Percentiles rank a stretch among this genome's conserved stretches.
Conservation (phyloP, 2,329 filamentous ascomycete genomes). For the Exserohilum rostratum region DNA sequence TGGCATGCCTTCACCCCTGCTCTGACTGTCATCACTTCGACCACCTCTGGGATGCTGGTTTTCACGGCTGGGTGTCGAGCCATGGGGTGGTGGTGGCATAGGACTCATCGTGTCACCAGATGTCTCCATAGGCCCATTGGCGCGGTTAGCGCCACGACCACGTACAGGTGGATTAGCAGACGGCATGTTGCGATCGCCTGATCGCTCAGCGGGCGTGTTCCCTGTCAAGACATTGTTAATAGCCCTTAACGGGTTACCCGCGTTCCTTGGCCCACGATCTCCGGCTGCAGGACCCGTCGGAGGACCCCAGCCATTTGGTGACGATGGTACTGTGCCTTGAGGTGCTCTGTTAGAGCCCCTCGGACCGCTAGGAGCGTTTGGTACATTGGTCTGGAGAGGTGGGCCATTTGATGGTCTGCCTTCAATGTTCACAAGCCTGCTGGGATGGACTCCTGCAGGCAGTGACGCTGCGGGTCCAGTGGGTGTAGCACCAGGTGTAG, state of each 20-base stretch:
- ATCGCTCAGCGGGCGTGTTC: constrained; percentile 31
- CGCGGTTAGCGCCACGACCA: constrained; percentile 39
- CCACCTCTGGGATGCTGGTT: constrained; percentile 27
- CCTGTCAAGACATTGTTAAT: constrained; percentile 42
- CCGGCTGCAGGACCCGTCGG: constrained; percentile 44
- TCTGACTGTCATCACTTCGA: constrained; percentile 23
- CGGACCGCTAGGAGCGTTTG: constrained; percentile 44
- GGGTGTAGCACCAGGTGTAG: constrained; percentile 39
- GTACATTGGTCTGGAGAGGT: constrained; percentile 42
- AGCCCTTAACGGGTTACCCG: constrained; percentile 31
- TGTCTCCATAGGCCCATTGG: constrained; percentile 28
- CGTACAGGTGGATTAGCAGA: constrained; percentile 35
- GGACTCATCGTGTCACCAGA: constrained; percentile 23
- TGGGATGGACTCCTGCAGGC: constrained; percentile 59
- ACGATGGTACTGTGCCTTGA: constrained; percentile 33
- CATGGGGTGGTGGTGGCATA: constrained; percentile 34
- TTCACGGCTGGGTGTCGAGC: constrained; percentile 35
- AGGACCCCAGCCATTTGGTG: constrained; percentile 38
- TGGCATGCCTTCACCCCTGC: constrained; percentile 23
- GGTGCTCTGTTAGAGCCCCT: constrained; percentile 35
- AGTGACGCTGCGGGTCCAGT: constrained; percentile 43
- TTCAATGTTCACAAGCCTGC: constrained; percentile 56
- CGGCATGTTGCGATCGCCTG: constrained; percentile 20
- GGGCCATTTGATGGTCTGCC: constrained; percentile 18
- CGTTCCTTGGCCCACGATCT: constrained; percentile 33